Evolutionary conservation across 2,329 filamentous ascomycete species (phyloP), one percentile per base, ranked within the genome.

Genomic region (Didymella sp.): DNA sequence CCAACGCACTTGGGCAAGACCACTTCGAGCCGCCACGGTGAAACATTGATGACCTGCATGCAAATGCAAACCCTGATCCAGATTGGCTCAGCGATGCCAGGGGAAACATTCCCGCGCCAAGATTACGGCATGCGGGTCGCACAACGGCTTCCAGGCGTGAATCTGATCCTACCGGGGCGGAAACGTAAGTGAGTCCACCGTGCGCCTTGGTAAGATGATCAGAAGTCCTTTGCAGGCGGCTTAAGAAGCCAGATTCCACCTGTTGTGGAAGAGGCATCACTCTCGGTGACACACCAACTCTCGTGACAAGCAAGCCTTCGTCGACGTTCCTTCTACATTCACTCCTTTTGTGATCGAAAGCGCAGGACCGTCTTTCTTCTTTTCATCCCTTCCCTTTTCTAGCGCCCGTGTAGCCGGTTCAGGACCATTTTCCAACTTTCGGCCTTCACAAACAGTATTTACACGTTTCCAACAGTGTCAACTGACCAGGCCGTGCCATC

Each of bases 251-350:
- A 59, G 35, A 58, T 42, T 48, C 56, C 56, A 56, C 62, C 58
- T 57, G 41, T 59, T 60, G 40, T 58, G 63, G 59, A 63, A 64
- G 49, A 57, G 37, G 47, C 61, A 62, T 65, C 64, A 66, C 66
- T 66, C 55, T 57, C 61, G 49, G 65, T 66, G 63, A 64, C 62
- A 68, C 64, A 62, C 61, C 54, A 38, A 64, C 62, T 55, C 64
- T 63, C 59, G 56, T 64, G 63, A 70, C 68, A 70, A 69, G 69
- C 70, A 62, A 73, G 70, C 62, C 68, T 69, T 72, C 54, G 61
- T 68, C 63, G 38, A 66, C 56, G 59, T 69, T 68, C 70, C 64
- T 71, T 74, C 64, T 63, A 61, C 46, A 59, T 67, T 70, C 64
- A 67, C 53, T 70, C 61, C 28, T 62, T 66, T 49, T 68, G 53